These are phyloP conservation scores for Nadsonia commutata DNA, from an alignment of 1,139 yeast genomes.

Conservation along the genomic window DNA sequence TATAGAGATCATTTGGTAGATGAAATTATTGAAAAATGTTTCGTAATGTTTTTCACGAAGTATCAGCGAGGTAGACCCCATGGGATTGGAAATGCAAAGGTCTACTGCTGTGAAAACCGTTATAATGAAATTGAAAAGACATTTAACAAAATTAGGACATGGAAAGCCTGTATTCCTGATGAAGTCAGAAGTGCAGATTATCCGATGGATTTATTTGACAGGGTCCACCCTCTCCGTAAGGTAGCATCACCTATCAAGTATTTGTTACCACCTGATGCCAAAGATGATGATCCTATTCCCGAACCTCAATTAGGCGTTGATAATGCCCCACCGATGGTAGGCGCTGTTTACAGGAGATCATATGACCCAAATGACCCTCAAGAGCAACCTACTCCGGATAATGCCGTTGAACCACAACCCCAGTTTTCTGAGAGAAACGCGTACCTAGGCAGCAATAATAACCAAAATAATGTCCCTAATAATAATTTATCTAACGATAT, in stretches of 20 bases:
- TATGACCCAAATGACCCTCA: slow-evolving; percentile 56
- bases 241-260: slow-evolving; percentile 77
- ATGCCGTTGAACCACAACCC: slow-evolving; percentile 9
- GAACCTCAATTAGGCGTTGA: slow-evolving; percentile 68
- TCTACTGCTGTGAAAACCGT: slow-evolving; percentile 89
- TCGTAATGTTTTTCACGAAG: slow-evolving; percentile 85
- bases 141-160: slow-evolving; percentile 88
- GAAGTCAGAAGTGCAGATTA: slow-evolving; percentile 77
- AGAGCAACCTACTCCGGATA: slow-evolving; percentile 45
- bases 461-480: background rate
- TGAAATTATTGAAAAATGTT: slow-evolving; percentile 86
- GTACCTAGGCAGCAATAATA: background rate
- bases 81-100: slow-evolving; percentile 47
- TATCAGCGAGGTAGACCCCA: slow-evolving; percentile 90
- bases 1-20: slow-evolving; percentile 84
- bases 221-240: slow-evolving; percentile 39
- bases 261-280: slow-evolving; percentile 59
- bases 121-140: slow-evolving; percentile 82
- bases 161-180: slow-evolving; percentile 98
- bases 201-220: slow-evolving; percentile 44
- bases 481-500: background rate
- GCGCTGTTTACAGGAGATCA: slow-evolving; percentile 74
- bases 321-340: slow-evolving; percentile 84
- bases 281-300: slow-evolving; percentile 60
- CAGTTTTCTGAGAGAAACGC: slow-evolving; percentile 12